Evolutionary conservation across 1,284 basidiomycete species (phyloP), one percentile per base, ranked within the genome.

Genomic region (Omphalotus olearius): DNA sequence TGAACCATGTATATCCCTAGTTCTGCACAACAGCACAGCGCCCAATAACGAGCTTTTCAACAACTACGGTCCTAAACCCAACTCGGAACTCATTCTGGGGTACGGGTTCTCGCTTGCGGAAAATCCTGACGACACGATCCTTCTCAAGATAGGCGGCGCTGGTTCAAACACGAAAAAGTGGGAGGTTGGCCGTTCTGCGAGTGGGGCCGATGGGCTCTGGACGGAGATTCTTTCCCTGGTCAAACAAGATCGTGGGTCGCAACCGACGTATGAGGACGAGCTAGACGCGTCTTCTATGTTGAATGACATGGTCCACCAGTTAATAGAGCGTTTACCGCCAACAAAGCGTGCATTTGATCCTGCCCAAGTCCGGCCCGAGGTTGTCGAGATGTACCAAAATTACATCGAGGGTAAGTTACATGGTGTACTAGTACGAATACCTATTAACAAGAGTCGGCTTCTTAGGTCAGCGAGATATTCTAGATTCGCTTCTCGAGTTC

Each of bases 21-120:
- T 85, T 2, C 66, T 78, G n/a, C 83, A 81, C 56, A 64, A 62
- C 1, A 40, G 72, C 0, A 68, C 73, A 1, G 56, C 57, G 0
- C 55, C 67, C 3, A 78, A 74, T 38, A 59, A 73, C 14, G 87
- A 96, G 65, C 70, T 93, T n/a, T 85, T 87, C 72, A 96, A 95
- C 69, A 95, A 94, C 63, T 92, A 92, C 62, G 91, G 90, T 0
- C 76, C 80, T 0, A 93, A 92, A 66, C 83, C 91, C 0, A 95
- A 94, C 65, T 79, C 91, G 20, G 90, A 93, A 64, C 77, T 96
- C 28, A 80, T 96, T 43, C 76, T 96, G 2, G 90, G 87, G 2
- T 96, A 95, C 62, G 93, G 93, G 1, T 97, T 96, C 66, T 80
- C 88, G 1, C 64, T 93, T 2, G 69, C 75, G 1, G 60, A 76